Base-by-base conservation (phyloP, 1,284 basidiomycete species). In the Ceratobasidium sp. region DNA sequence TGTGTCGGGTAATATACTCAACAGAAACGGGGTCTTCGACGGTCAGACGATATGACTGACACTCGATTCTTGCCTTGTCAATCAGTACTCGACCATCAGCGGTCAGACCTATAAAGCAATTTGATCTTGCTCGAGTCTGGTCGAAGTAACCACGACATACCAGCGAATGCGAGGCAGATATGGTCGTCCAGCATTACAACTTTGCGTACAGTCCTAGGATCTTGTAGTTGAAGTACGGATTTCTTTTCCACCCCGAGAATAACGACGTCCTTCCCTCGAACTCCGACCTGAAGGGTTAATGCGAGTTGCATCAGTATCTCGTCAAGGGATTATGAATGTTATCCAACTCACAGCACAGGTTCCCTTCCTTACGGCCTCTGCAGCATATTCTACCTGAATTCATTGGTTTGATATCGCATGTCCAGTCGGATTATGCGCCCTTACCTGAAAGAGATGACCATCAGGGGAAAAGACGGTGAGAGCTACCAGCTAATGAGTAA, bases 181-280 rank as follows among this genome's bases (percentile, higher is more conserved):
- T 99, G 97, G 77, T 99, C 96, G 76, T 99, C 97, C 49, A 99
- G 82, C 93, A 98, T 96, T 71, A 93, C 97, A 13, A 98, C 96
- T 79, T 99, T 99, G 70, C 96, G 85, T 16, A 99, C 95, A 1
- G 97, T 99, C 68, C 97, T 85, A 9, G 97, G 92, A 80, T 99
- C 97, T 82, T 99, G 97, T 7, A 99, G 85, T 79, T 99, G 97
- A 27, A 98, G 83, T 16, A 98, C 88, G 0, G 93, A 95, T 80
- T 98, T 99, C 88, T 99, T 99, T 84, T 99, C 97, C 21, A 99
- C 97, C 64, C 96, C 97, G 27, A 99, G 84, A 2, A 99, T 94
- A 2, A 98, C 97, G 39, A 95, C 91, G 75, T 95, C 89, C 77
- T 92, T 90, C 72, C 97, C 97, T 71, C 94, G 87, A 33, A 99